Percentiles rank a stretch among this genome's conserved stretches.
phyloP scores from a whole-genome alignment of 306 rosid species.

The Glycine latifolia region DNA sequence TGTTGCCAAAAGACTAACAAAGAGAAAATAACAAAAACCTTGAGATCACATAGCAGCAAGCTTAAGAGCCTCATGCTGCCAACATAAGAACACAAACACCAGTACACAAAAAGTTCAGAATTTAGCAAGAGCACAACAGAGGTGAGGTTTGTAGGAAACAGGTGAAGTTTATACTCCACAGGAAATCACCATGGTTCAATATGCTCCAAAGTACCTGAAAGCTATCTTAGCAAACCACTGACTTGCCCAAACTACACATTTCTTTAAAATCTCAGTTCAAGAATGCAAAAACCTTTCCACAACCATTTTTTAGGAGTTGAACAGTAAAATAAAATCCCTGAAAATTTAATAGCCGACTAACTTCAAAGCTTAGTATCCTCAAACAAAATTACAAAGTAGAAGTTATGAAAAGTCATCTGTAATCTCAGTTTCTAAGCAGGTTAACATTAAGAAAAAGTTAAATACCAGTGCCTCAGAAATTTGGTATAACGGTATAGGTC shows the following conservation, averaged over 20 bases:
- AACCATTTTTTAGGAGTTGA: background rate
- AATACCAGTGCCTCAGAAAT: background rate
- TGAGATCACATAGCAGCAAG: constrained; percentile 9
- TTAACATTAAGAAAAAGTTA: background rate
- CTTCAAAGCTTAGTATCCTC: background rate
- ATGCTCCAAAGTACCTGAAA: background rate
- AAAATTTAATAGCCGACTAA: background rate
- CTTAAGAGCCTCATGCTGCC: background rate
- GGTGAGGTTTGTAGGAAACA: background rate
- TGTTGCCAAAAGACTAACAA: background rate
- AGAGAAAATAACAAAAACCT: background rate
- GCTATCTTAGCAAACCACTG: background rate
- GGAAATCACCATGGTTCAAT: background rate
- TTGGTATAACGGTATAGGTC: background rate
- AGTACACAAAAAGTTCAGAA: background rate
- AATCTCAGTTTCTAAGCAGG: background rate
- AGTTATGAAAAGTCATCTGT: background rate
- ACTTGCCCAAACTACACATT: background rate
- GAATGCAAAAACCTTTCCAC: background rate
- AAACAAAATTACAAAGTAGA: background rate
- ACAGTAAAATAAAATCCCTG: background rate
- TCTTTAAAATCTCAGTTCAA: background rate
- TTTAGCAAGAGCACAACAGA: constrained; percentile 14
- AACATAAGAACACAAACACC: background rate
- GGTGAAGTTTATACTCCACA: background rate